Base-by-base conservation (phyloP, 2,329 filamentous ascomycete genomes). In the Penicillium sp. region DNA sequence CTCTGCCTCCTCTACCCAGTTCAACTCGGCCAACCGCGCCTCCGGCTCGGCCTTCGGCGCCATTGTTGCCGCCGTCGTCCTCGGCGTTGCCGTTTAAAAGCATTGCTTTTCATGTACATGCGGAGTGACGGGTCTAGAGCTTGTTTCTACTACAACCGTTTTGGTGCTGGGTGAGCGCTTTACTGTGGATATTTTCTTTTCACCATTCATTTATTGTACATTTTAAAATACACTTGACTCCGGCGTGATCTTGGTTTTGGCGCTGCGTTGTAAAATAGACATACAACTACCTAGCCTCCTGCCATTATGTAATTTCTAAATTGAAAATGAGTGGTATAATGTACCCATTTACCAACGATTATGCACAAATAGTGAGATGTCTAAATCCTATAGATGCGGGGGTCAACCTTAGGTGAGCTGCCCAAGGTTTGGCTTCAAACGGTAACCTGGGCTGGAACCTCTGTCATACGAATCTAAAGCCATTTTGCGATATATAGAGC, bases 11-110 rank as follows among this genome's bases (percentile, higher is more conserved):
- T 34, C 31, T 9, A 18, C 31, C 16, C 31, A 11, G 31, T 46
- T 31, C 22, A 26, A 39, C 22, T 27, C 49, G 14, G 24, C 39
- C 42, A 34, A 27, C 42, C 42, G 31, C 42, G 37, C 40, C 40
- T 28, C 51, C 13, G 49, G 50, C 46, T 57, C 55, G 9, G 51
- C 50, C 36, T 53, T 54, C 32, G 49, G 54, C 43, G 56, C 54
- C 32, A 28, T 59, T 22, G 42, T 53, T 27, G 49, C 46, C 42
- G 52, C 50, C 23, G 40, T 57, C 28, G 52, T 54, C 24, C 49
- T 59, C 22, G 57, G 56, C 29, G 52, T 59, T 44, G 55, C 54
- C 43, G 47, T 56, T 34, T 59, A 57, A 55, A 44, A 37, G 26
- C 39, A 11, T 46, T 28, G 3, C 14, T 34, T 27, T 24, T 41